Base-by-base conservation (phyloP, 2,329 filamentous ascomycete genomes). In the Claviceps pazoutovae region DNA sequence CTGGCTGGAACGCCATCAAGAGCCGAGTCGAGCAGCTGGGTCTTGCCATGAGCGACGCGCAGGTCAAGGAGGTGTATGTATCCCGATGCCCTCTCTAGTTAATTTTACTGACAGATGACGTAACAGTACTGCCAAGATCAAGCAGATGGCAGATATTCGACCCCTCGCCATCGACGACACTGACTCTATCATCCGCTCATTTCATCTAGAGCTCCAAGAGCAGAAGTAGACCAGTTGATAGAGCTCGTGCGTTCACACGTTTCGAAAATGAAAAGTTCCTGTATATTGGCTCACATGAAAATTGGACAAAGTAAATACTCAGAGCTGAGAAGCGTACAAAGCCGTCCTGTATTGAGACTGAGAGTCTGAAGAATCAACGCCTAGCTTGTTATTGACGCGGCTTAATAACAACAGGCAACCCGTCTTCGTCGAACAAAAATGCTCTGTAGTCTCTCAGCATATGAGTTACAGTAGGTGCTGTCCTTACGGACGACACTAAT, bases 1-100 rank as follows among this genome's bases (percentile, higher is more conserved):
- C 88, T 4, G 89, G 89, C 62, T 95, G 88, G 90, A 96, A 96
- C 65, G 89, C 90, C 47, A 88, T 96, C 75, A 95, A 95, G 80
- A 86, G 81, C 52, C 82, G 90, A 71, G 85, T 86, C 26, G 82
- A 86, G 61, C 89, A 95, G 71, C 80, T 95, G 53, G 85, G 86
- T 57, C 74, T 95, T 46, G 69, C 75, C 53, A 63, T 65, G 61
- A 63, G 59, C 2, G 63, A 66, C 26, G 60, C 57, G 0, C 60
- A 66, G 49, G 54, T 63, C 53, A 67, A 64, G 60, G 53, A 59
- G 57, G 58, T 65, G 64, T 66, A 59, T 46, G 64, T 62, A 17
- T 3, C 19, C 19, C 14, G 14, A 36, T 26, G 8, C 3, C 13
- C 17, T 34, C 7, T 21, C 39, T 37, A 36, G 13, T 7, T 21